A percentile compares a stretch with the other conserved stretches of the same genome.
Evolutionary conservation across 2,329 filamentous ascomycete genomes (phyloP).

Genomic region (Curvularia verruculosa): DNA sequence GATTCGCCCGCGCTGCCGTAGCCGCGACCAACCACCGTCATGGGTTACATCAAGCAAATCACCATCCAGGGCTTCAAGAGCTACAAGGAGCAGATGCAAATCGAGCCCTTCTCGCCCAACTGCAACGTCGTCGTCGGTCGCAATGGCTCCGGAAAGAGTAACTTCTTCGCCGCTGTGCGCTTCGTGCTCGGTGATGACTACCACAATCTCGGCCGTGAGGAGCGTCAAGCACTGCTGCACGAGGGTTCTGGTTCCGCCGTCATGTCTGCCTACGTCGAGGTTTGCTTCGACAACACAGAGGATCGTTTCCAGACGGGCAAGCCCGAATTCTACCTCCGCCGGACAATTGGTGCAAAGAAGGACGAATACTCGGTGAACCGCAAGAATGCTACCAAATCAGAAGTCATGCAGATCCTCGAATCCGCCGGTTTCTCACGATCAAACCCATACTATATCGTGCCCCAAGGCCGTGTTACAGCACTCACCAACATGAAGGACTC

Average conservation of each 20-base stretch:
- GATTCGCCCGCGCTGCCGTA: neutral
- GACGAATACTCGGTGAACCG: slow-evolving; percentile 98
- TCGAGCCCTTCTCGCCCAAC: slow-evolving; percentile 96
- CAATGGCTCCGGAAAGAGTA: slow-evolving; percentile 99
- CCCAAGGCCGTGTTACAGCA: slow-evolving; percentile 92
- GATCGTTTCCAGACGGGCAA: slow-evolving; percentile 93
- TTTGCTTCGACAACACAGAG: slow-evolving; percentile 98
- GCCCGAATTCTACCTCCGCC: slow-evolving; percentile 85
- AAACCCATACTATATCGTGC: slow-evolving; percentile 99
- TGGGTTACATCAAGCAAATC: slow-evolving; percentile 93
- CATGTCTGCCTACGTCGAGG: slow-evolving; percentile 99
- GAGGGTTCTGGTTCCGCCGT: slow-evolving; percentile 97
- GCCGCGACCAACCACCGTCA: slow-evolving; percentile 26
- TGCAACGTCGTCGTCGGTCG: slow-evolving; percentile 98
- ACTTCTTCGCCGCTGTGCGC: slow-evolving; percentile 98
- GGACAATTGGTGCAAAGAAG: slow-evolving; percentile 96
- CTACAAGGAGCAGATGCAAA: slow-evolving; percentile 99
- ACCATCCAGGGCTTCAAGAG: slow-evolving; percentile 99
- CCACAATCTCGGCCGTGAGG: slow-evolving; percentile 92
- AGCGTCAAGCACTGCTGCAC: slow-evolving; percentile 94
- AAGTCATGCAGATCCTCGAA: slow-evolving; percentile 94
- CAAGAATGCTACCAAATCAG: slow-evolving; percentile 92
- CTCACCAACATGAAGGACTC: slow-evolving; percentile 99
- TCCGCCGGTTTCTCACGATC: slow-evolving; percentile 95
- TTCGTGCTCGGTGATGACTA: slow-evolving; percentile 99